Evolutionary conservation across 495 filamentous ascomycete genomes (phyloP).

Genomic region (Penicillium manginii): DNA sequence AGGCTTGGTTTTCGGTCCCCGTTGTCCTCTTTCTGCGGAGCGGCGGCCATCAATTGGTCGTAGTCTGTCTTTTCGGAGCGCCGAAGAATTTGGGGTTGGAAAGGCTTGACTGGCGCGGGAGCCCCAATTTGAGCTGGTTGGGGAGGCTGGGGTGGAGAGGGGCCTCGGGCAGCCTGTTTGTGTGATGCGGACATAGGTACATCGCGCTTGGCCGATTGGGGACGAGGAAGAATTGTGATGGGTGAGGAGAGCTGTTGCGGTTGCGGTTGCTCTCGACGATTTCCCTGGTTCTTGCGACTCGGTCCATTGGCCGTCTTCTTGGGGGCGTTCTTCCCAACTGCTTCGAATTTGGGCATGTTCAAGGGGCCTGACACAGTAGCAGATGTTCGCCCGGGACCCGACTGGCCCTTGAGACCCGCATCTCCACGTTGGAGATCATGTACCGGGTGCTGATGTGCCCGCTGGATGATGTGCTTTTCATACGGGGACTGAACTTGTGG

Average conservation of each 20-base stretch:
- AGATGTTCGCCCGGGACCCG: conserved; percentile 30
- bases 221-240: conserved; percentile 50
- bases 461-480: conserved; percentile 44
- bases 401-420: conserved; percentile 13
- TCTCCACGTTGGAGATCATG: conserved; percentile 20
- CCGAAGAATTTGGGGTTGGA: conserved; percentile 64
- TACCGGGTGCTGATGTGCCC: conserved; percentile 30
- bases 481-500: conserved; percentile 15
- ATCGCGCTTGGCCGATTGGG: conserved; percentile 41
- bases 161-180: conserved; percentile 19
- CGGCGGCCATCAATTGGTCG: conserved; percentile 22
- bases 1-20: conserved; percentile 22
- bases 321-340: conserved; percentile 28
- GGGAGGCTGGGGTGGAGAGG: conserved; percentile 20
- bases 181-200: conserved; percentile 20
- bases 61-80: conserved; percentile 48
- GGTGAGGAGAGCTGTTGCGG: conserved; percentile 38
- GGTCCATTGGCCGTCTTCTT: conserved; percentile 28
- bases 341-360: conserved; percentile 53
- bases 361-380: conserved; percentile 57
- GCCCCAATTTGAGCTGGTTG: conserved; percentile 22
- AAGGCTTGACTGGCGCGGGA: conserved; percentile 47
- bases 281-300: conserved; percentile 26
- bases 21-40: conserved; percentile 9
- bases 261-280: conserved; percentile 21